Conservation (phyloP, 805 yeast species). For the Kuraishia borneana region DNA sequence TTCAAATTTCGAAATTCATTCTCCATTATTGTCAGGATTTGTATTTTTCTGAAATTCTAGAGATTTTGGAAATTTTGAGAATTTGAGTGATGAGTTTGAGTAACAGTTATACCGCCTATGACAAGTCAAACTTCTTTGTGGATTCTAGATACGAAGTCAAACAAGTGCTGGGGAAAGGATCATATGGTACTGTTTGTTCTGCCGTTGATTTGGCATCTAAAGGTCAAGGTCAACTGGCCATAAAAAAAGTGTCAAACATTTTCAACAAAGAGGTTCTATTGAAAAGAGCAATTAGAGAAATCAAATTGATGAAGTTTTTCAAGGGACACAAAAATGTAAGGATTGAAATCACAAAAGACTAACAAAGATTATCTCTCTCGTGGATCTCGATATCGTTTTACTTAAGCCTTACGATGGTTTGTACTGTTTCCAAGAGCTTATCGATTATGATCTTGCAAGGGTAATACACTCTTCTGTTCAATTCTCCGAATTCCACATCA, state of each 20-base stretch:
- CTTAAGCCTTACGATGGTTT: constrained; percentile 70
- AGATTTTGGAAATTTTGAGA: too few relatives aligned
- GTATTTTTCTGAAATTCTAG: not conserved
- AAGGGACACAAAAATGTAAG: constrained; percentile 71
- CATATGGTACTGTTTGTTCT: constrained; percentile 79
- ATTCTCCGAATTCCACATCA: constrained; percentile 76
- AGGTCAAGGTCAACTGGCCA: constrained; percentile 41
- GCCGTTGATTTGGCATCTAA: constrained; percentile 43
- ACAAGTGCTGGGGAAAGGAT: constrained; percentile 65
- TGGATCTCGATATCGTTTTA: constrained; percentile 64
- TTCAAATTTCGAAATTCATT: too few relatives aligned
- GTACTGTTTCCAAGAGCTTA: constrained; percentile 79
- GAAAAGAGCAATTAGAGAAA: constrained; percentile 75
- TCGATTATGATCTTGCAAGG: constrained; percentile 70
- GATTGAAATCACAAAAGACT: constrained; percentile 1
- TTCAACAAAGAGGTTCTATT: constrained; percentile 56
- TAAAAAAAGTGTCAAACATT: constrained; percentile 69
- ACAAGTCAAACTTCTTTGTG: constrained; percentile 48
- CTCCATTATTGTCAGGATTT: not conserved
- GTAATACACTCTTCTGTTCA: constrained; percentile 73
- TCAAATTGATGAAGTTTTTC: constrained; percentile 70
- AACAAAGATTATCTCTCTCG: constrained; percentile 46
- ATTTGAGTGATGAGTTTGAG: too few relatives aligned
- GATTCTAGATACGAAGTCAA: constrained; percentile 49
- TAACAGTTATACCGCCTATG: constrained; percentile 31